Evolutionary conservation across 1,284 basidiomycete genomes (phyloP), one percentile per base, ranked within the genome.

Genomic region (Mrakiaceae sp.): DNA sequence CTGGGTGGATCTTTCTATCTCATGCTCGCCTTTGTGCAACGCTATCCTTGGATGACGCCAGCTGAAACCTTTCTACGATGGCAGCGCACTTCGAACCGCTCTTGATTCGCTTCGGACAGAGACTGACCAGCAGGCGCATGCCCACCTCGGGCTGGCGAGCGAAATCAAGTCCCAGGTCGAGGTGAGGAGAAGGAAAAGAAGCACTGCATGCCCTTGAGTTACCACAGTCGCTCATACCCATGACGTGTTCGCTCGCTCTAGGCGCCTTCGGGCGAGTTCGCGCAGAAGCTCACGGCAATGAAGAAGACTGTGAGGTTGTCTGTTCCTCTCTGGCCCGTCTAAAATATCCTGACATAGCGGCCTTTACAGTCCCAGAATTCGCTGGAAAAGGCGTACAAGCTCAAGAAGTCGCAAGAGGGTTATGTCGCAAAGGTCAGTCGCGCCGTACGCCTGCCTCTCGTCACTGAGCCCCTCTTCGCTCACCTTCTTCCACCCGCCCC

Each of bases 371-470:
- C 83, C 67, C 90, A 94, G 73, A 75, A 81, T 0, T 79, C 78
- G 49, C 85, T 96, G 70, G 93, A 97, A 75, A 92, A 92, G 75
- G 81, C 87, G 70, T 91, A 85, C 81, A 92, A 90, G 76, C 83
- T 83, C 62, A 93, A 94, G 74, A 85, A 87, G 71, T 81, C 84
- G 6, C 89, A 92, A 70, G 90, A 94, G 71, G 80, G 81, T 27
- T 86, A 92, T 70, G 90, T 93, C 47, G 80, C 81, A 69, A 92
- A 91, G 76, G 79, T 79, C 49, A 60, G 74, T 63, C 55, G 14
- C 16, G 11, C 11, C 10, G 14, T 46, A 55, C 53, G 10, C 50
- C 40, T 50, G n/a, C 42, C 16, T 7, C 40, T 55, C 12, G n/a
- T 42, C 14, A 46, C 47, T 16, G 49, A 11, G 50, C 50, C 11